Evolutionary conservation across 345 rosid species (phyloP).

Genomic region (Boechera retrofracta): DNA sequence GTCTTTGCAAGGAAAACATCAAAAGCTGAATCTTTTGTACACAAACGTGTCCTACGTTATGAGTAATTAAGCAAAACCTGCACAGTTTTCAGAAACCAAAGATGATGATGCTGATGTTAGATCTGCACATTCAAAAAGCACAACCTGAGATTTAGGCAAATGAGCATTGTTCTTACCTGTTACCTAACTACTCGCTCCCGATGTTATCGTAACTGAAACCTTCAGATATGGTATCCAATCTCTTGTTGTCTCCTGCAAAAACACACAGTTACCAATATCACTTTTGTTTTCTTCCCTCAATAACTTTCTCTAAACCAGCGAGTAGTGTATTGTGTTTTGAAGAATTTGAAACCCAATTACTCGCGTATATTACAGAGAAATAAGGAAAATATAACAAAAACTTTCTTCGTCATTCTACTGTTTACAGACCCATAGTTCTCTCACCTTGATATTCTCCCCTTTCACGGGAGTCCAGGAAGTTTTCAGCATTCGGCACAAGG

Average conservation of each 20-base stretch:
- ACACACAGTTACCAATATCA: conserved; percentile 40
- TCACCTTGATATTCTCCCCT: conserved; percentile 69
- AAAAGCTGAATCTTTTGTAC: conserved; percentile 39
- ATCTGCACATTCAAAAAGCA: conserved; percentile 26
- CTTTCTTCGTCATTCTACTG: conserved; percentile 7
- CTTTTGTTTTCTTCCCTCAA: conserved; percentile 8
- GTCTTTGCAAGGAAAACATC: conserved; percentile 37
- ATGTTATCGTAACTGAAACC: conserved; percentile 83
- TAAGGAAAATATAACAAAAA: background rate
- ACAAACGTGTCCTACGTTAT: conserved; percentile 43
- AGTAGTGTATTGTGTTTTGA: background rate
- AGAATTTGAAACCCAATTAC: background rate
- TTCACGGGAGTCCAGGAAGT: conserved; percentile 64
- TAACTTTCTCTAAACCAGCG: conserved; percentile 6
- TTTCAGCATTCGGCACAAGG: conserved; percentile 58
- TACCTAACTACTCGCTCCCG: conserved; percentile 63
- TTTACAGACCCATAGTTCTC: conserved; percentile 18
- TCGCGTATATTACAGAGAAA: background rate
- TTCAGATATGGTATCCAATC: conserved; percentile 90
- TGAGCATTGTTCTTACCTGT: conserved; percentile 28
- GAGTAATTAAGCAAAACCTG: conserved; percentile 39
- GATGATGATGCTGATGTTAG: conserved; percentile 9
- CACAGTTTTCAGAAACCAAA: conserved; percentile 32
- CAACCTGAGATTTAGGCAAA: background rate
- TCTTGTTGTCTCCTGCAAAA: conserved; percentile 68